These are phyloP conservation scores for Geotrichum klebahnii DNA, from an alignment of 1,139 yeast species.

Conservation along the genomic window DNA sequence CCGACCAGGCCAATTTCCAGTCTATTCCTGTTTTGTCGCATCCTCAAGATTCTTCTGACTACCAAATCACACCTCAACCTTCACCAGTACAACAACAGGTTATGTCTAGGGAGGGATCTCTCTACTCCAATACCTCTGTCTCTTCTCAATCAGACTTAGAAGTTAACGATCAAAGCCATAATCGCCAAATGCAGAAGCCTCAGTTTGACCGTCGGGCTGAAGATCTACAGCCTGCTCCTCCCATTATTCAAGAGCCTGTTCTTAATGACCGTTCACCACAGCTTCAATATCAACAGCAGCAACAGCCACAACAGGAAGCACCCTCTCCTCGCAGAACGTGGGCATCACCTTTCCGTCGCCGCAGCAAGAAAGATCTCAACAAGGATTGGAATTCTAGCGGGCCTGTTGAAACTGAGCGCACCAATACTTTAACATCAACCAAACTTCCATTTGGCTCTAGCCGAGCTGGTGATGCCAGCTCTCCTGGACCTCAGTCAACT, in stretches of 20 bases:
- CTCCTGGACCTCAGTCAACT: neutral
- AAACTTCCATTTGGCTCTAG: slow-evolving; percentile 3
- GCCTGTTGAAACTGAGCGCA: slow-evolving; percentile 19
- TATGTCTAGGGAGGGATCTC: slow-evolving; percentile 34
- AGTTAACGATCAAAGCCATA: neutral
- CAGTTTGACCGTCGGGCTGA: slow-evolving; percentile 11
- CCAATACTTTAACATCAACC: slow-evolving; percentile 11
- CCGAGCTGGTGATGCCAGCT: neutral
- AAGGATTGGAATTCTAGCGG: slow-evolving; percentile 29
- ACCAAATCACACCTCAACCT: slow-evolving; percentile 25
- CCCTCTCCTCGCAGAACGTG: slow-evolving; percentile 33
- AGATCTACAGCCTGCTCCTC: slow-evolving; percentile 18
- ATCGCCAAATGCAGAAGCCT: neutral
- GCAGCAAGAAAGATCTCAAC: slow-evolving; percentile 33
- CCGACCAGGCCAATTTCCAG: slow-evolving; percentile 16
- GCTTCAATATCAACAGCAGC: neutral
- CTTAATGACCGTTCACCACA: slow-evolving; percentile 3
- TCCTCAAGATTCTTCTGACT: slow-evolving; percentile 26
- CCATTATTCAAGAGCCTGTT: slow-evolving; percentile 3
- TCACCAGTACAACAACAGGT: slow-evolving; percentile 31
- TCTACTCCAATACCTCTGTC: slow-evolving; percentile 33
- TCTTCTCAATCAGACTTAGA: slow-evolving; percentile 31
- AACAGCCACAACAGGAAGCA: slow-evolving; percentile 17
- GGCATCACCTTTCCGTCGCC: slow-evolving; percentile 42
- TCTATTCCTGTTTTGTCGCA: slow-evolving; percentile 25